phyloP scores from a whole-genome alignment of 306 rosid species.

The Lupinus albus region DNA sequence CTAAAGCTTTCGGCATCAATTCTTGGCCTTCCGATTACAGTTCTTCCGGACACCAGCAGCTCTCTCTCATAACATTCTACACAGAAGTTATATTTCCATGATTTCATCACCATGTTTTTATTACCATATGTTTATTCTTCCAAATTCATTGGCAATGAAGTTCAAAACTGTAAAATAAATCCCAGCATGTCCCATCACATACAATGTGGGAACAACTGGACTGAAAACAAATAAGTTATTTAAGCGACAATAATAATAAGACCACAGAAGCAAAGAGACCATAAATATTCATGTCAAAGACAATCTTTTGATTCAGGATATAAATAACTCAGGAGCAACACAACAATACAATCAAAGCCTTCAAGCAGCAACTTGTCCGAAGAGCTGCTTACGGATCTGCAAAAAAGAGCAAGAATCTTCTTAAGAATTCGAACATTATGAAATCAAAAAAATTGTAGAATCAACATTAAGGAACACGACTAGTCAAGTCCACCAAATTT shows the following conservation, averaged over 20 bases:
- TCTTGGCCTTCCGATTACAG: too few relatives aligned
- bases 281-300: slow-evolving; percentile 36
- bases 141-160: too few relatives aligned
- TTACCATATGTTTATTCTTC: too few relatives aligned
- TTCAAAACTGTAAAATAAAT: too few relatives aligned
- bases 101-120: too few relatives aligned
- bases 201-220: slow-evolving; percentile 43
- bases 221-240: slow-evolving; percentile 38
- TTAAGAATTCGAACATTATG: background rate
- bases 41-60: too few relatives aligned
- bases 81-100: too few relatives aligned
- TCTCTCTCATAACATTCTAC: too few relatives aligned
- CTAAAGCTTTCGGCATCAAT: too few relatives aligned
- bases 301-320: slow-evolving; percentile 37
- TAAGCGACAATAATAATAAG: slow-evolving; percentile 27
- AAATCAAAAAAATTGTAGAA: background rate
- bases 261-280: slow-evolving; percentile 42
- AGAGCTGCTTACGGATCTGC: slow-evolving; percentile 89
- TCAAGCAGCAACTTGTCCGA: slow-evolving; percentile 66
- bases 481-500: too few relatives aligned
- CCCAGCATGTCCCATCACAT: slow-evolving; percentile 29
- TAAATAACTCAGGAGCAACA: slow-evolving; percentile 41
- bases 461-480: too few relatives aligned
- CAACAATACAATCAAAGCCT: slow-evolving; percentile 42
- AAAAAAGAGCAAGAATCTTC: slow-evolving; percentile 35